These are phyloP conservation scores for Ophiostoma populinum DNA, from an alignment of 2,329 filamentous ascomycete species.

Conservation along the genomic window DNA sequence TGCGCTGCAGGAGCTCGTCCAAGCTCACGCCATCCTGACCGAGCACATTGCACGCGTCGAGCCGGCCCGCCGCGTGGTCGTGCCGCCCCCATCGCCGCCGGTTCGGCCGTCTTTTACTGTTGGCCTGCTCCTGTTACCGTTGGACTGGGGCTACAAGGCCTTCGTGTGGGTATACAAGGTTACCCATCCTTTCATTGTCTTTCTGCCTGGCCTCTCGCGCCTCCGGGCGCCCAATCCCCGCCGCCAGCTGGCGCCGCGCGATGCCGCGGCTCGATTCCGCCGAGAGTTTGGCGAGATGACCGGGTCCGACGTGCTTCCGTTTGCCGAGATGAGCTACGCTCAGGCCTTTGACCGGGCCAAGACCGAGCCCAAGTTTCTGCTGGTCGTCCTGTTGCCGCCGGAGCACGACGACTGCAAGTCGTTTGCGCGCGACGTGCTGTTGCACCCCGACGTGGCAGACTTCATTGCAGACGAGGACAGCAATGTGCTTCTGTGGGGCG, in stretches of 20 bases:
- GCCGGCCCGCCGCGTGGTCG: conserved; percentile 77
- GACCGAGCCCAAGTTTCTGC: conserved; percentile 73
- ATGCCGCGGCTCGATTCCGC: conserved; percentile 76
- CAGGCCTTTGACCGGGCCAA: conserved; percentile 83
- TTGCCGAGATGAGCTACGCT: conserved; percentile 78
- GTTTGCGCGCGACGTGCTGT: conserved; percentile 69
- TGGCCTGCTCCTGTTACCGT: conserved; percentile 62
- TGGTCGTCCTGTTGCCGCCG: conserved; percentile 77
- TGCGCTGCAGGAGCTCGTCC: no score
- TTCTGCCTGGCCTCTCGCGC: conserved; percentile 49
- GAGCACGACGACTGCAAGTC: conserved; percentile 83
- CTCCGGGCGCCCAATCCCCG: conserved; percentile 40
- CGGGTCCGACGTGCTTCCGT: conserved; percentile 52
- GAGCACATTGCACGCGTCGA: no score
- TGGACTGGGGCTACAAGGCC: conserved; percentile 59
- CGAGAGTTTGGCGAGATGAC: conserved; percentile 94
- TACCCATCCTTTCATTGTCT: no score
- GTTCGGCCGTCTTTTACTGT: conserved; percentile 61
- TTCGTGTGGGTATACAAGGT: no score
- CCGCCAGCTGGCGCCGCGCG: conserved; percentile 62
- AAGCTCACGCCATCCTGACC: no score
- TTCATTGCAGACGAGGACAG: conserved; percentile 62
- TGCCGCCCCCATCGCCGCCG: conserved; percentile 45
- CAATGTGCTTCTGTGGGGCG: conserved; percentile 79
- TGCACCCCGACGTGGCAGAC: conserved; percentile 53